A percentile compares a stretch with the other conserved stretches of the same genome.
These are phyloP conservation scores for Flaveria linearis DNA, from an alignment of 129 eudicot species.

Conservation along the genomic window DNA sequence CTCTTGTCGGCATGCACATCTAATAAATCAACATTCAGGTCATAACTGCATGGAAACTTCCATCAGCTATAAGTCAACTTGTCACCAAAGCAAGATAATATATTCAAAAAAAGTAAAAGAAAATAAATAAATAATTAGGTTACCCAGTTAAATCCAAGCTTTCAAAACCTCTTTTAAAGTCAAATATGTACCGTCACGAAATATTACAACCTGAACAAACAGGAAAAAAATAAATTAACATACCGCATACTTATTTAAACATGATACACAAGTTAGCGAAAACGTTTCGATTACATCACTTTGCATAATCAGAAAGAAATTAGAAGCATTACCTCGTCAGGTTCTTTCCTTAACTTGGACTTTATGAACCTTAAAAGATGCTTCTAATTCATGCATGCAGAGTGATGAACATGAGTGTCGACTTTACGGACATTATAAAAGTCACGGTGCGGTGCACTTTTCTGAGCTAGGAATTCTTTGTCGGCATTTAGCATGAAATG, in stretches of 20 bases:
- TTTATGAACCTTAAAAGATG: too few relatives aligned
- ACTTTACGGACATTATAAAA: constrained; percentile 90
- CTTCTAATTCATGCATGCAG: constrained; percentile 97
- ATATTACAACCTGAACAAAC: too few relatives aligned
- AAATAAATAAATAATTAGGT: neutral
- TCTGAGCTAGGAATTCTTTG: constrained; percentile 89
- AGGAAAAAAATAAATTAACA: too few relatives aligned
- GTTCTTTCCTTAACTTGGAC: too few relatives aligned
- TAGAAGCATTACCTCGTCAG: too few relatives aligned
- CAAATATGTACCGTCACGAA: constrained; percentile 88
- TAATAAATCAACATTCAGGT: constrained; percentile 86
- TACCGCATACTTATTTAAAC: too few relatives aligned
- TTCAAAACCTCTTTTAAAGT: constrained; percentile 86
- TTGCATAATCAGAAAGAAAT: too few relatives aligned
- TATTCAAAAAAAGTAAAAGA: neutral
- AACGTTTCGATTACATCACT: too few relatives aligned
- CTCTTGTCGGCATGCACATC: constrained; percentile 99
- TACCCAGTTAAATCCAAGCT: constrained; percentile 95
- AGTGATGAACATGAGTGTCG: constrained; percentile 96
- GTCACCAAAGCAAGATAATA: neutral
- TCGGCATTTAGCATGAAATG: constrained; percentile 97
- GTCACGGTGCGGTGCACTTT: constrained; percentile 97
- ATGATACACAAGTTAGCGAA: too few relatives aligned
- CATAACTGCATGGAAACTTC: constrained; percentile 52
- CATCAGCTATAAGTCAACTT: neutral